These are phyloP conservation scores for Tetrahymena thermophila DNA, from an alignment of 73 alveolate genomes.

Conservation along the genomic window DNA sequence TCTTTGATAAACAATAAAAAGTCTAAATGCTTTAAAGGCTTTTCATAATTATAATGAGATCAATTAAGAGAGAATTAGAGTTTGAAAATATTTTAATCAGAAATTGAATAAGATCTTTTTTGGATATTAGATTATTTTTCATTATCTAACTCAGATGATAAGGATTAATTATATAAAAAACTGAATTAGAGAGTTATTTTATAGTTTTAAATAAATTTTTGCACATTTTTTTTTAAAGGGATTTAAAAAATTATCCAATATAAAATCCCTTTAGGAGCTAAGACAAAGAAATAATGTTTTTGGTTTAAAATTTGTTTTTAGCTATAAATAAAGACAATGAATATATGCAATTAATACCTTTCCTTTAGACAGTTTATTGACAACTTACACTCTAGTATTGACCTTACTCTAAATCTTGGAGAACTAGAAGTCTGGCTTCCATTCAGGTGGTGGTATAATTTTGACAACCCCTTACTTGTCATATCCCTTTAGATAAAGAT, in stretches of 20 bases:
- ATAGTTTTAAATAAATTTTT: too few species aligned
- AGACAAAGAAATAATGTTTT: background rate
- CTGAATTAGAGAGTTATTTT: background rate
- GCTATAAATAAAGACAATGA: too few species aligned
- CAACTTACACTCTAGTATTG: background rate
- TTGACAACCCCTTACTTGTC: constrained; percentile 61
- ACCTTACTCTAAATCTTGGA: background rate
- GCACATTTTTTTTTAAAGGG: background rate
- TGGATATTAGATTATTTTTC: background rate
- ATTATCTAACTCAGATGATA: background rate
- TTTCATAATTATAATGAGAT: background rate
- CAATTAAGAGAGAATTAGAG: background rate
- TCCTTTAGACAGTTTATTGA: background rate
- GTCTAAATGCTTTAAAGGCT: background rate
- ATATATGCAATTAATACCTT: background rate
- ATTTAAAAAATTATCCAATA: background rate
- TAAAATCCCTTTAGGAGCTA: background rate
- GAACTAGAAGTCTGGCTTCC: background rate
- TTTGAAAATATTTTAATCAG: too few species aligned
- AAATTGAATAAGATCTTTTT: background rate
- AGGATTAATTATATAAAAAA: too few species aligned
- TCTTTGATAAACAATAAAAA: background rate
- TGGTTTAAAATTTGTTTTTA: background rate
- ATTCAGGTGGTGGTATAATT: constrained; percentile 58
- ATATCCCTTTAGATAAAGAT: constrained; percentile 44